A percentile compares a stretch with the other conserved stretches of the same genome.
Conservation (phyloP, 2,329 filamentous ascomycete species). For the Fusarium humuli region DNA sequence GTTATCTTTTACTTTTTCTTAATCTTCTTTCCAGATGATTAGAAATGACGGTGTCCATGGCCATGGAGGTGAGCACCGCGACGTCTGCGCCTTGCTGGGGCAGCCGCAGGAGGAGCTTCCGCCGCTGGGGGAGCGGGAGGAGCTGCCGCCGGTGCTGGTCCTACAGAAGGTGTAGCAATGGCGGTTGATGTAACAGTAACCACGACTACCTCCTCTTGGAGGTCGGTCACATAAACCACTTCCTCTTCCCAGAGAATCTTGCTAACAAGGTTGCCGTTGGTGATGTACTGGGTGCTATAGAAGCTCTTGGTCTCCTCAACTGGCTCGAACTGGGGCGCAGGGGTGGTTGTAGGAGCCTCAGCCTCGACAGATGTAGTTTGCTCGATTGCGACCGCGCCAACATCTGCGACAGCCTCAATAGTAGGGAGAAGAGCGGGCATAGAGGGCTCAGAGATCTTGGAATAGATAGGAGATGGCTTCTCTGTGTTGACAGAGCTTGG, state of each 20-base stretch:
- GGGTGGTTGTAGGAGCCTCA: conserved; percentile 39
- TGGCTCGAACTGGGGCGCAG: conserved; percentile 42
- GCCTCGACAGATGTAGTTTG: conserved; percentile 20
- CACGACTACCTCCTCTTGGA: conserved; percentile 56
- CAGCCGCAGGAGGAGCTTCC: not conserved
- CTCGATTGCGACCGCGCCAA: conserved; percentile 19
- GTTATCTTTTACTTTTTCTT: conserved; percentile 15
- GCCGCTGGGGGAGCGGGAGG: not conserved
- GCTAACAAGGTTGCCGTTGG: conserved; percentile 61
- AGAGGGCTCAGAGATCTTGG: conserved; percentile 14
- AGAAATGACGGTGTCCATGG: conserved; percentile 48
- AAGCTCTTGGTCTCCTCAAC: conserved; percentile 51
- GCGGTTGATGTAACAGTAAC: conserved; percentile 53
- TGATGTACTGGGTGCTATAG: conserved; percentile 65
- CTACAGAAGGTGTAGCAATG: conserved; percentile 31
- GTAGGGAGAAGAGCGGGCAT: conserved; percentile 18
- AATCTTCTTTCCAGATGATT: conserved; percentile 27
- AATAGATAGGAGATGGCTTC: conserved; percentile 18
- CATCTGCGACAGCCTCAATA: conserved; percentile 15
- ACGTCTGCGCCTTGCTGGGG: conserved; percentile 40
- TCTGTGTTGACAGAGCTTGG: conserved; percentile 16
- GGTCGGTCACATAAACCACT: conserved; percentile 63
- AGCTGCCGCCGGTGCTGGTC: not conserved
- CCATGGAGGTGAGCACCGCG: conserved; percentile 54
- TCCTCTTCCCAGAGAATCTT: conserved; percentile 70